Conservation (phyloP, 2,329 filamentous ascomycete species). For the Fusarium ambrosium region DNA sequence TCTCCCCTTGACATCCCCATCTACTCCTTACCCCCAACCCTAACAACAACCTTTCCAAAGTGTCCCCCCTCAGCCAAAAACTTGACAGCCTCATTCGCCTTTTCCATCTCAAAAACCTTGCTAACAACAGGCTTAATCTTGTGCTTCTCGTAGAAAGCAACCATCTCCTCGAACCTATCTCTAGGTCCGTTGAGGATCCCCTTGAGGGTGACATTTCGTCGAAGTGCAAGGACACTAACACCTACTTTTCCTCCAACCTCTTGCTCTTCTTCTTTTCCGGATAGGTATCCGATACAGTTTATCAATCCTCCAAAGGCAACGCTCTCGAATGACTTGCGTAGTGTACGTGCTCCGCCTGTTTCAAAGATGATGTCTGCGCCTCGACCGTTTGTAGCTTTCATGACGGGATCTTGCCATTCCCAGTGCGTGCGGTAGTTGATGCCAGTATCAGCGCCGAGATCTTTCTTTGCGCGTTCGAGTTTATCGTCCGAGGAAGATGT, state of each 20-base stretch:
- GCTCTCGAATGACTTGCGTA: conserved; percentile 65
- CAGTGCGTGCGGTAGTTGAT: conserved; percentile 69
- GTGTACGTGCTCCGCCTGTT: conserved; percentile 65
- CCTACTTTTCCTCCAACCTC: conserved; percentile 60
- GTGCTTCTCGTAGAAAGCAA: conserved; percentile 59
- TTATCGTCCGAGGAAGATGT: conserved; percentile 69
- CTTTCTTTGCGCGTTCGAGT: conserved; percentile 58
- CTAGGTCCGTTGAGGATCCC: conserved; percentile 73
- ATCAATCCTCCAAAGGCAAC: conserved; percentile 69
- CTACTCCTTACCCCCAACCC: conserved; percentile 49
- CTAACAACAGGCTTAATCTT: conserved; percentile 63
- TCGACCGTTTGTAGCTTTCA: conserved; percentile 57
- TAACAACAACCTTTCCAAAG: conserved; percentile 70
- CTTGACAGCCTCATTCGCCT: conserved; percentile 64
- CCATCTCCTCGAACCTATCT: conserved; percentile 67
- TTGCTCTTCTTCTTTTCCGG: conserved; percentile 66
- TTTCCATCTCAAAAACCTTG: conserved; percentile 60
- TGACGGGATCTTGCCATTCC: conserved; percentile 64
- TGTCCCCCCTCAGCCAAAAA: conserved; percentile 67
- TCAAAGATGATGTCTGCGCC: conserved; percentile 70
- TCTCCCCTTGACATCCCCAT: not conserved
- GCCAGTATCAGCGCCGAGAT: conserved; percentile 64
- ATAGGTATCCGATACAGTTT: conserved; percentile 64
- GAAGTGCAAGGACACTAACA: conserved; percentile 68
- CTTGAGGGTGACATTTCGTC: conserved; percentile 62